Evolutionary conservation across 495 filamentous ascomycete genomes (phyloP), one percentile per base, ranked within the genome.

Genomic region (Emericellopsis terricola): DNA sequence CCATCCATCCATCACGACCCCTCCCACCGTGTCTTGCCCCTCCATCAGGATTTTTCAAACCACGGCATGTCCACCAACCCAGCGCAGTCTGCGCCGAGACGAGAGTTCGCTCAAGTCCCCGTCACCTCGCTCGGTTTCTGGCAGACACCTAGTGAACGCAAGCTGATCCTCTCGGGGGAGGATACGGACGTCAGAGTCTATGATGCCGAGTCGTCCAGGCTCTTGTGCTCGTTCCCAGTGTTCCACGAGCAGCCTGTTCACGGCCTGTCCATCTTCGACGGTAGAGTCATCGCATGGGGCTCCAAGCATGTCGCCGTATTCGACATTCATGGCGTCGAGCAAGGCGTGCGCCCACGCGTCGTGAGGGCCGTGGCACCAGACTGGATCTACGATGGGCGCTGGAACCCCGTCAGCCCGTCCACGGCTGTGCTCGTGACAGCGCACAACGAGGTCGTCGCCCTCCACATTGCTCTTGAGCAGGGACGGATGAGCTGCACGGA

Each of bases 301-400:
- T 70, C 64, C 4, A 47, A 53, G 15, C 60, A 44, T 16, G 49
- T 53, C 11, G 49, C 41, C 10, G 47, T 47, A 21, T 30, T 48
- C 19, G 41, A 45, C n/a, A 24, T 19, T 32, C 19, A 52, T 40
- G 34, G 51, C 21, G 38, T 37, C 8, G 46, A 43, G 0, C 13
- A 24, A 8, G 19, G 33, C 3, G 15, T n/a, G 32, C 43, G 13
- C 7, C 19, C 29, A 27, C 6, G 2, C n/a, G 16, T 43, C 19
- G 31, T 33, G 1, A 54, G 55, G 33, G 38, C 49, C 1, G 43
- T 45, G 17, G 68, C 68, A 9, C 59, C 70, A 3, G 87, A 94
- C 48, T 93, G 87, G 86, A 77, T 94, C 34, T 64, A 91, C 39
- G 73, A 82, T 46, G 76, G 70, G n/a, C 62, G 69, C 19, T 59